These are phyloP conservation scores for Termitomyces sp. DNA, from an alignment of 768 basidiomycete genomes.

Conservation along the genomic window DNA sequence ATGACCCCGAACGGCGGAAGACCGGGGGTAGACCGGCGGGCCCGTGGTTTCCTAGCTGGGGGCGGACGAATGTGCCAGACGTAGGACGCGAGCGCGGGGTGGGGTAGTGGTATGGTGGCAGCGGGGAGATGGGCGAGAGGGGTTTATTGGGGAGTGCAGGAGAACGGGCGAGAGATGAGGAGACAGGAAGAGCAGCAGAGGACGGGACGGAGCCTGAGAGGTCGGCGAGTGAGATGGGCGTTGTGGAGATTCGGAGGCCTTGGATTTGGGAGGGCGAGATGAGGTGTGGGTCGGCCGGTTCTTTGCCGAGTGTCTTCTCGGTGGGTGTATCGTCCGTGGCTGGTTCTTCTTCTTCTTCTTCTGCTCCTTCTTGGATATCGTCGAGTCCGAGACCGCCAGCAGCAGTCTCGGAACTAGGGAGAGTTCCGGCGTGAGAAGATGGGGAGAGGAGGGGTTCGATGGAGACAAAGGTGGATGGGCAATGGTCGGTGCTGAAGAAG, in stretches of 20 bases:
- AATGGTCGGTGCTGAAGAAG: not conserved
- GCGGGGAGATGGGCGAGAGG: slow-evolving; percentile 22
- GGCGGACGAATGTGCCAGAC: slow-evolving; percentile 5
- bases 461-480: slow-evolving; percentile 17
- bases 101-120: slow-evolving; percentile 18
- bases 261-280: slow-evolving; percentile 42
- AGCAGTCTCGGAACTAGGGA: slow-evolving; percentile 7
- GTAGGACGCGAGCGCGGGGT: slow-evolving; percentile 9
- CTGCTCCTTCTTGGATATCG: slow-evolving; percentile 60
- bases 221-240: slow-evolving; percentile 24
- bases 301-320: slow-evolving; percentile 7
- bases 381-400: slow-evolving; percentile 32
- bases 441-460: slow-evolving; percentile 51
- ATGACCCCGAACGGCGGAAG: slow-evolving; percentile 31
- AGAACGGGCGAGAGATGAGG: too few species aligned
- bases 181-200: slow-evolving; percentile 18
- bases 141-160: slow-evolving; percentile 1
- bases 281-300: slow-evolving; percentile 13
- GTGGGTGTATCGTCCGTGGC: slow-evolving; percentile 11
- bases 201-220: slow-evolving; percentile 12
- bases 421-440: slow-evolving; percentile 2
- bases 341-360: slow-evolving; percentile 43
- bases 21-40: not conserved
- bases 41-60: slow-evolving; percentile 9
- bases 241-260: slow-evolving; percentile 51